phyloP scores from a whole-genome alignment of 768 basidiomycete genomes.

The Psilocybe tampanensis region DNA sequence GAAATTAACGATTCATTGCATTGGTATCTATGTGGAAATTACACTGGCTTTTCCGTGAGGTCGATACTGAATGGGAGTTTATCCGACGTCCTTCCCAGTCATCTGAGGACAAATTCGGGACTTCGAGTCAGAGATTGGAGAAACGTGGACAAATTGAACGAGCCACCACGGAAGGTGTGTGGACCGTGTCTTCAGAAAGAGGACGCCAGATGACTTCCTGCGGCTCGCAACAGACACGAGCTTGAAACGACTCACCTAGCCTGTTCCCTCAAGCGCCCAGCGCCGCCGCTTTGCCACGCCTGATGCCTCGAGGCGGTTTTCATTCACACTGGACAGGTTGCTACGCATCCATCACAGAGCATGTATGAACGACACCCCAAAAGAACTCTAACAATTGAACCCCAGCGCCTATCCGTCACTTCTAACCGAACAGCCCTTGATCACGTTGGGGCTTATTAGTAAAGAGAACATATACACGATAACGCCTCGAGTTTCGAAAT shows the following conservation, averaged over 20 bases:
- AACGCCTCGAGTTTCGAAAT: too few relatives aligned
- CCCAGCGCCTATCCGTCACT: too few relatives aligned
- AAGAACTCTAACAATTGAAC: too few relatives aligned
- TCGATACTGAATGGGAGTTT: not conserved
- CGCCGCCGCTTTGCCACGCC: not conserved
- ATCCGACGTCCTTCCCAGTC: too few relatives aligned
- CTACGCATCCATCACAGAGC: not conserved
- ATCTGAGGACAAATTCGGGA: not conserved
- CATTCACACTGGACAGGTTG: not conserved
- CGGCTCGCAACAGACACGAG: too few relatives aligned
- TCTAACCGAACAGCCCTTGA: too few relatives aligned
- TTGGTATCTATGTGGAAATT: too few relatives aligned
- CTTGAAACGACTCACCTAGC: not conserved
- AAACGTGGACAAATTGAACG: not conserved
- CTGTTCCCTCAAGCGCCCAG: not conserved
- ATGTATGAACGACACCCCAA: not conserved
- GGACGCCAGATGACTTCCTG: too few relatives aligned
- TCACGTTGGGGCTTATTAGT: too few relatives aligned
- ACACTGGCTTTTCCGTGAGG: not conserved
- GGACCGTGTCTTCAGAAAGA: too few relatives aligned
- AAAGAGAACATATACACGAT: too few relatives aligned
- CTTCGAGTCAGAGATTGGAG: not conserved
- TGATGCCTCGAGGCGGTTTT: not conserved
- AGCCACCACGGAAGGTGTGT: not conserved
- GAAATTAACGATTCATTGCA: not conserved